Evolutionary conservation across 768 basidiomycete genomes (phyloP).

Genomic region (Gymnopilus dilepis): DNA sequence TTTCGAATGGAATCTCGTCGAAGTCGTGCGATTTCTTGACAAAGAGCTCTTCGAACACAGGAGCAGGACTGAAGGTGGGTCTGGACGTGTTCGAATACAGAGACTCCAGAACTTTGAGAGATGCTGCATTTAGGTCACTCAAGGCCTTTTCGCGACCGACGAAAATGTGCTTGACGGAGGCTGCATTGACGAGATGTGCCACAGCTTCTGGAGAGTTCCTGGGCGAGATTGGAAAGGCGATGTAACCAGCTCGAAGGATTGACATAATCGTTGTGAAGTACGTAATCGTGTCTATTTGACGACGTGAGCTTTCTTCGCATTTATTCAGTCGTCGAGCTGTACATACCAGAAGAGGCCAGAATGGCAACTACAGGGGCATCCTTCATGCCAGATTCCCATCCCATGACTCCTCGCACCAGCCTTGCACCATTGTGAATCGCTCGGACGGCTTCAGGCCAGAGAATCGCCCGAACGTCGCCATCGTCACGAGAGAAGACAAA

Average conservation of each 20-base stretch:
- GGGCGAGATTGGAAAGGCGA: not conserved
- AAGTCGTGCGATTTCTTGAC: not conserved
- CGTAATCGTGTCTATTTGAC: not conserved
- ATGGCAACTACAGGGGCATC: slow-evolving; percentile 4
- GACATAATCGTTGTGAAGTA: not conserved
- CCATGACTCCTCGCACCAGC: not conserved
- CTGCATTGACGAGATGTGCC: slow-evolving; percentile 3
- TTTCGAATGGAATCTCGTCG: not conserved
- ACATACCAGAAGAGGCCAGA: not conserved
- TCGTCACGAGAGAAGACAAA: slow-evolving; percentile 3
- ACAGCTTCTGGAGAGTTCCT: slow-evolving; percentile 4
- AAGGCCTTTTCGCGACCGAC: not conserved
- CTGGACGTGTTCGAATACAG: not conserved
- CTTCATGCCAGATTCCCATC: not conserved
- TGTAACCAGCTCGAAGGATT: not conserved
- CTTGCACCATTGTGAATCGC: slow-evolving; percentile 7
- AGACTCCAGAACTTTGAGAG: not conserved
- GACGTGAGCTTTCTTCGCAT: not conserved
- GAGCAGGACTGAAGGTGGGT: not conserved
- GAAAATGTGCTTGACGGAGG: not conserved
- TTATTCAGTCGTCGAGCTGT: not conserved
- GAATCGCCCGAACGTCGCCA: not conserved
- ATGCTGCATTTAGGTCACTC: not conserved
- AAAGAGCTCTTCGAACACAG: not conserved
- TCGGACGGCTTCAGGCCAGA: slow-evolving; percentile 11